Evolutionary conservation across 495 filamentous ascomycete genomes (phyloP), one percentile per base, ranked within the genome.

Genomic region (Aspergillus funiculosus): DNA sequence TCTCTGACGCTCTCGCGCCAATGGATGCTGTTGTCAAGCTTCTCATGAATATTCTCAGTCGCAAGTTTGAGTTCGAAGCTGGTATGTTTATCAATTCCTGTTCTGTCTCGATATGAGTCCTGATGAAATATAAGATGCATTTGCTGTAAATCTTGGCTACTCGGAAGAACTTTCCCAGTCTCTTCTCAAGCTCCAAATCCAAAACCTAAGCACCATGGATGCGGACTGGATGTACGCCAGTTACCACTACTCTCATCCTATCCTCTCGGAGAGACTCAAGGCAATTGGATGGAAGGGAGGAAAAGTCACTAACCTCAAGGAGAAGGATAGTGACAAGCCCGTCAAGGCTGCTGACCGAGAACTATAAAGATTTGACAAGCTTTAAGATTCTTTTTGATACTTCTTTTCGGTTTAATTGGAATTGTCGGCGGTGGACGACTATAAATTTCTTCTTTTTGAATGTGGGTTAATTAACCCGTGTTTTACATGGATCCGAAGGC

Each of bases 191-290:
- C 85, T 98, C 28, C 92, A 98, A 65, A 87, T 96, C 63, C 88
- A 97, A 70, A 98, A 98, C 59, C 75, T 98, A 45, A 90, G 87
- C 69, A 94, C 86, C 45, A 96, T 97, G 91, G 94, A 98, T 63
- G 92, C 92, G 29, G 94, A 98, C 64, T 94, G 85, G 85, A 77
- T 95, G 71, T 98, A 95, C 64, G 89, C 94, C 19, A 90, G 83
- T 71, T 98, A 97, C 71, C 87, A 97, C 70, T 95, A 90, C 76
- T 95, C 89, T 6, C 92, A 98, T 67, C 92, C 92, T 1, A 97
- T 97, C 52, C 76, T 98, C 43, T 83, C 89, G 6, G 94, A 98
- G 75, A 79, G 92, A 51, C 71, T 98, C 53, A 87, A 83, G 68
- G 92, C 91, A 0, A 73, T 98, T 22, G 82, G 86, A 48, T 97